Evolutionary conservation across 2,329 filamentous ascomycete species (phyloP).

Genomic region (Byssochlamys sp.): DNA sequence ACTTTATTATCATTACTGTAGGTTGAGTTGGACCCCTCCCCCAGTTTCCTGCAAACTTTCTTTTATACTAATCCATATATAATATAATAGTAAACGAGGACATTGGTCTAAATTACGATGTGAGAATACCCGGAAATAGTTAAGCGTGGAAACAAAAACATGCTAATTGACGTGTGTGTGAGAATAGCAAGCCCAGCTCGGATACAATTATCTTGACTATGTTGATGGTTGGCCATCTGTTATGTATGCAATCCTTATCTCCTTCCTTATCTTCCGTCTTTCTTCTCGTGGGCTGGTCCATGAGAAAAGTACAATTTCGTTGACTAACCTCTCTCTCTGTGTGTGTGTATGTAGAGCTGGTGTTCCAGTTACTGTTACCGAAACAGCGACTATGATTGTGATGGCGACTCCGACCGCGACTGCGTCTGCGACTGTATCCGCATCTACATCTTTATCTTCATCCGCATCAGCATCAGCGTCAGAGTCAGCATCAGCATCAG

Average conservation of each 20-base stretch:
- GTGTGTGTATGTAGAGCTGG: neutral
- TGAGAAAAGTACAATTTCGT: neutral
- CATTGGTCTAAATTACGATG: constrained; percentile 20
- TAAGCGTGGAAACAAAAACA: neutral
- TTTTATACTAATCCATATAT: neutral
- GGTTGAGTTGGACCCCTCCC: constrained; percentile 2
- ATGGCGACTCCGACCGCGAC: neutral
- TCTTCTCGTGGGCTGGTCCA: neutral
- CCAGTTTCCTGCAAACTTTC: too few species aligned
- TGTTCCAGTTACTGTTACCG: neutral
- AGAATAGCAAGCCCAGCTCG: neutral
- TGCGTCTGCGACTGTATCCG: neutral
- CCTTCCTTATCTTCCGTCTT: neutral
- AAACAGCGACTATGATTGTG: neutral
- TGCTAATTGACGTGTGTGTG: neutral
- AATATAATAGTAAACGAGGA: constrained; percentile 20
- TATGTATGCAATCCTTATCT: neutral
- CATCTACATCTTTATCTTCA: too few species aligned
- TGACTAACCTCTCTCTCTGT: neutral
- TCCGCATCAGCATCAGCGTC: too few species aligned
- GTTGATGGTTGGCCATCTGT: neutral
- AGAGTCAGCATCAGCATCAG: too few species aligned
- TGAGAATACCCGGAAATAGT: neutral
- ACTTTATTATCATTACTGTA: constrained; percentile 32
- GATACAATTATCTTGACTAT: neutral